Conservation (phyloP, 495 filamentous ascomycete species). For the Tuber umbilicatum region DNA sequence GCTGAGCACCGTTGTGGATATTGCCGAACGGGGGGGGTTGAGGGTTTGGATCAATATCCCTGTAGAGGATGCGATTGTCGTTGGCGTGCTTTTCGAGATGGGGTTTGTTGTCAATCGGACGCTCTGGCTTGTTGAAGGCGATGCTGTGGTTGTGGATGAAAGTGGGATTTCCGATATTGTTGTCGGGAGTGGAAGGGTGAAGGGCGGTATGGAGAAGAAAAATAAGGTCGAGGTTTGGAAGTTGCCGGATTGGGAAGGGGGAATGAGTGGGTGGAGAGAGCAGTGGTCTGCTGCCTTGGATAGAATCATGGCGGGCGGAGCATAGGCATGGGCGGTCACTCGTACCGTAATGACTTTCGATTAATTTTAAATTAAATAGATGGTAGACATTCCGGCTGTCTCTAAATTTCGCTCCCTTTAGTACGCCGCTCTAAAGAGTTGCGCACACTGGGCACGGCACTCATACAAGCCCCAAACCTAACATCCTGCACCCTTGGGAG, state of each 20-base stretch:
- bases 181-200: conserved; percentile 1
- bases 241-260: conserved; percentile 30
- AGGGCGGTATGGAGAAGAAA: conserved; percentile 2
- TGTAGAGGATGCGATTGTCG: conserved; percentile 23
- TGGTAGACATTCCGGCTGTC: background rate
- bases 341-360: background rate
- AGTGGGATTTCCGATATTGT: background rate
- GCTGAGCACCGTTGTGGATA: conserved; percentile 21
- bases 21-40: conserved; percentile 19
- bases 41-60: conserved; percentile 23
- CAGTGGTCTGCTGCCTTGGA: conserved; percentile 43
- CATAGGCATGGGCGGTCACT: conserved; percentile 9
- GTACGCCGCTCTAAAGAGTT: background rate
- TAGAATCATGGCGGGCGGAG: conserved; percentile 29
- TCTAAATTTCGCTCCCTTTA: background rate
- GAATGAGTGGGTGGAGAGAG: conserved; percentile 33
- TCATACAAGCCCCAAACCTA: conserved; percentile 25
- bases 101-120: conserved; percentile 32
- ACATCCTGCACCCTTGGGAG: conserved; percentile 47
- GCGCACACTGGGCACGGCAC: background rate
- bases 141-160: background rate
- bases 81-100: conserved; percentile 21
- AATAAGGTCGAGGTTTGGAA: conserved; percentile 18
- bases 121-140: conserved; percentile 25
- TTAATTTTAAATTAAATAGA: background rate